phyloP scores from a whole-genome alignment of 2,329 filamentous ascomycete genomes.

The Neopestalotiopsis sp. region DNA sequence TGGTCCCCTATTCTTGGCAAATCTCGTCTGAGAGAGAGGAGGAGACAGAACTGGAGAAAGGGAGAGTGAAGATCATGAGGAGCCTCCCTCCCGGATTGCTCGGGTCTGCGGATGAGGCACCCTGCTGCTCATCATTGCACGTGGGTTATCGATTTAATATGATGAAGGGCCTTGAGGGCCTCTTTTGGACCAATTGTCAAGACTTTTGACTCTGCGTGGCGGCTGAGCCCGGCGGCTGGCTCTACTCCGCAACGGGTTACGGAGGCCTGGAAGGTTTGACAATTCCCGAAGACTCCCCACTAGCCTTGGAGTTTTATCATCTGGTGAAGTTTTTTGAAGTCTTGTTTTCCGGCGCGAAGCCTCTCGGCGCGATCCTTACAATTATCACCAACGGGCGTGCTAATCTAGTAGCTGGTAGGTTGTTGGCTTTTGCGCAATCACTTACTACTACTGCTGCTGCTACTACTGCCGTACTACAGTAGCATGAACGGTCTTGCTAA shows the following conservation, averaged over 20 bases:
- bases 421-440: background rate
- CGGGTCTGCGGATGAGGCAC: background rate
- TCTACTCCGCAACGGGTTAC: background rate
- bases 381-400: background rate
- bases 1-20: constrained; percentile 9
- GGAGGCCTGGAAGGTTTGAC: background rate
- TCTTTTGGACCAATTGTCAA: background rate
- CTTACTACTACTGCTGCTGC: background rate
- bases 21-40: background rate
- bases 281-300: background rate
- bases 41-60: no score
- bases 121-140: constrained; percentile 5
- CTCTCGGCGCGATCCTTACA: background rate
- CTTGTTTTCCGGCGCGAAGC: background rate
- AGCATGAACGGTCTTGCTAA: background rate
- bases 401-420: background rate
- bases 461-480: background rate
- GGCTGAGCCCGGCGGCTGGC: constrained; percentile 4
- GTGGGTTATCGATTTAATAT: background rate
- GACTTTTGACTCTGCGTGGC: background rate
- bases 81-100: background rate
- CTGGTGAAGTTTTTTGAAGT: background rate
- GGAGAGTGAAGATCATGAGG: background rate
- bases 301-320: background rate
- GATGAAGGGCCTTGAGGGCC: background rate